Evolutionary conservation across 2,329 filamentous ascomycete species (phyloP).

Genomic region (Alternaria gaisen): DNA sequence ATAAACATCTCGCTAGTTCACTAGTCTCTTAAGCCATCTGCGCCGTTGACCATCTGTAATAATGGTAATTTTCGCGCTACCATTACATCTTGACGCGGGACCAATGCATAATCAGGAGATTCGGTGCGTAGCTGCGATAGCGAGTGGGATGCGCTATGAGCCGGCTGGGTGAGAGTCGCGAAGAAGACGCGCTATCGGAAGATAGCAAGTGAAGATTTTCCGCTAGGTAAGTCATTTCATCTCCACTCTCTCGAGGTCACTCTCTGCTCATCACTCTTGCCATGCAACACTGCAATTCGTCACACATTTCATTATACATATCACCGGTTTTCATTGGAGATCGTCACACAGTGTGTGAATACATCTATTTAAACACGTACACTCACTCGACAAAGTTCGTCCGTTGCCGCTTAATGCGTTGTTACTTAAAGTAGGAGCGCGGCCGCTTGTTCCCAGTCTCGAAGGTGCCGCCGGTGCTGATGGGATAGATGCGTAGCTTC

Average conservation of each 20-base stretch:
- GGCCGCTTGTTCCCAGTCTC: background rate
- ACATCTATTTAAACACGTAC: background rate
- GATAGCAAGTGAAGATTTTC: background rate
- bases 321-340: background rate
- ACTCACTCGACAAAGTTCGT: background rate
- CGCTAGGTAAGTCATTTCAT: background rate
- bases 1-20: no score
- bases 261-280: background rate
- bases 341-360: rapidly evolving
- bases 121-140: no score
- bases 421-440: background rate
- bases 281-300: background rate
- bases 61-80: no score
- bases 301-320: background rate
- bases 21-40: no score
- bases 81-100: no score
- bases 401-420: background rate
- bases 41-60: no score
- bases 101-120: no score
- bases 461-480: background rate
- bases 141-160: background rate
- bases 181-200: background rate
- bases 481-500: background rate
- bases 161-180: background rate
- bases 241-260: background rate